phyloP scores from a whole-genome alignment of 2,329 filamentous ascomycete species.

The Ilyonectria mors-panacis region DNA sequence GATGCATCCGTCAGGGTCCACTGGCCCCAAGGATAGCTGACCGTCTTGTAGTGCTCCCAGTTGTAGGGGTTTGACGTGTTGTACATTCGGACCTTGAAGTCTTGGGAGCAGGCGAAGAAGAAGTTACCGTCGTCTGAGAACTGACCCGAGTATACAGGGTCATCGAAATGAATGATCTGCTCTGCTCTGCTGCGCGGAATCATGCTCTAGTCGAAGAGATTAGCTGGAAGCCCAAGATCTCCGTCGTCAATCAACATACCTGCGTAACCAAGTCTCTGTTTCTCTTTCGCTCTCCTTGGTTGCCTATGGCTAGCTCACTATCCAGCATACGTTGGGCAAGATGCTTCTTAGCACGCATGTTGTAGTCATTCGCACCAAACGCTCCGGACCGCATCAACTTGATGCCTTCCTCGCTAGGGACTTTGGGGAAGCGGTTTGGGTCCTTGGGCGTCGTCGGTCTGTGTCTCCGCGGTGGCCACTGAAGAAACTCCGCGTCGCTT shows the following conservation, averaged over 20 bases:
- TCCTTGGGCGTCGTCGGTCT: slow-evolving; percentile 57
- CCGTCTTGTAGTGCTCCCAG: slow-evolving; percentile 96
- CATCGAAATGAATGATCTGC: slow-evolving; percentile 88
- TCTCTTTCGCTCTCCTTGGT: slow-evolving; percentile 70
- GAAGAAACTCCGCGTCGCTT: slow-evolving; percentile 53
- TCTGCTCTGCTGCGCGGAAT: slow-evolving; percentile 85
- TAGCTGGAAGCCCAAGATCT: slow-evolving; percentile 14
- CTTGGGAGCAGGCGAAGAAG: slow-evolving; percentile 92
- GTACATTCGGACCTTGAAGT: slow-evolving; percentile 97
- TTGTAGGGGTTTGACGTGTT: slow-evolving; percentile 95
- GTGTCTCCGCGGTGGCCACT: slow-evolving; percentile 64
- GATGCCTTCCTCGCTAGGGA: slow-evolving; percentile 83
- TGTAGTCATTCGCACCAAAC: slow-evolving; percentile 79
- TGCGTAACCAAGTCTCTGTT: slow-evolving; percentile 78
- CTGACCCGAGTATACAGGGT: slow-evolving; percentile 93
- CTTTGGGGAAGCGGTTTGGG: slow-evolving; percentile 79
- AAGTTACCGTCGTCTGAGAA: slow-evolving; percentile 98
- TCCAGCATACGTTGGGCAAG: slow-evolving; percentile 82
- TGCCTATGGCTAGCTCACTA: slow-evolving; percentile 83
- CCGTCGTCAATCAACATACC: slow-evolving; percentile 56
- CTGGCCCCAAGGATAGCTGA: slow-evolving; percentile 85
- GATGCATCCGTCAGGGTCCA: slow-evolving; percentile 98
- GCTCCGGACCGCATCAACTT: slow-evolving; percentile 86
- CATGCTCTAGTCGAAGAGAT: slow-evolving; percentile 68
- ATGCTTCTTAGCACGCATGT: slow-evolving; percentile 69